A percentile compares a stretch with the other conserved stretches of the same genome.
Evolutionary conservation across 768 basidiomycete species (phyloP).

Genomic region (Trametes villosa): DNA sequence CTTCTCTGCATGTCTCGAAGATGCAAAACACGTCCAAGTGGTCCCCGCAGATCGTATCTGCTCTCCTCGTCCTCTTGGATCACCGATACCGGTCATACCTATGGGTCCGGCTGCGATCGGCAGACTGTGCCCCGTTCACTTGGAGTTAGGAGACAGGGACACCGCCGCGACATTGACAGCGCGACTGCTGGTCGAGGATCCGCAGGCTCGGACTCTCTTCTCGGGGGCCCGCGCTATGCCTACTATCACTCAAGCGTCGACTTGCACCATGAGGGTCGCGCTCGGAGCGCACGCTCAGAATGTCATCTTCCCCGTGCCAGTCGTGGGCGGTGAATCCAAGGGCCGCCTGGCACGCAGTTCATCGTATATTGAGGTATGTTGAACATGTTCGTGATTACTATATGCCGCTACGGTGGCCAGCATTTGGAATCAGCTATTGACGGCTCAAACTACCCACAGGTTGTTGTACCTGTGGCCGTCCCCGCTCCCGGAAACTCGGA

Average conservation of each 20-base stretch:
- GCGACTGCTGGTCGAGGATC: conserved; percentile 13
- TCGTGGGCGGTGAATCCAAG: conserved; percentile 41
- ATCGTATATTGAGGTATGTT: conserved; percentile 46
- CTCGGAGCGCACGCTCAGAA: conserved; percentile 32
- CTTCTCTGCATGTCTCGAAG: conserved; percentile 26
- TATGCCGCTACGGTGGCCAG: too few species aligned
- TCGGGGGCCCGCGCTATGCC: conserved; percentile 19
- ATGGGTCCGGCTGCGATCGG: not conserved
- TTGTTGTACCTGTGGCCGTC: conserved; percentile 27
- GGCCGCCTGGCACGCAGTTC: conserved; percentile 58
- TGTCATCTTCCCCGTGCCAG: conserved; percentile 48
- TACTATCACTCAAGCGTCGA: conserved; percentile 31
- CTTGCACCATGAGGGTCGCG: conserved; percentile 36
- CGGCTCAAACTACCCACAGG: conserved; percentile 46
- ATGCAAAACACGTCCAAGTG: conserved; percentile 26
- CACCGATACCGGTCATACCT: not conserved
- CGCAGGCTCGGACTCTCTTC: conserved; percentile 7
- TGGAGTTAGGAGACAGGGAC: conserved; percentile 17
- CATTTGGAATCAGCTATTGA: too few species aligned
- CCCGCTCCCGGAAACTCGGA: conserved; percentile 21
- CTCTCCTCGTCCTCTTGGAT: conserved; percentile 1
- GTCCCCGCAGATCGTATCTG: conserved; percentile 26
- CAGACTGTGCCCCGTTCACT: not conserved
- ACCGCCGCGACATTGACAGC: conserved; percentile 6
- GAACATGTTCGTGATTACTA: too few species aligned